Evolutionary conservation across 176 grass and related monocot genomes (phyloP).

Genomic region (Metroxylon sagu): DNA sequence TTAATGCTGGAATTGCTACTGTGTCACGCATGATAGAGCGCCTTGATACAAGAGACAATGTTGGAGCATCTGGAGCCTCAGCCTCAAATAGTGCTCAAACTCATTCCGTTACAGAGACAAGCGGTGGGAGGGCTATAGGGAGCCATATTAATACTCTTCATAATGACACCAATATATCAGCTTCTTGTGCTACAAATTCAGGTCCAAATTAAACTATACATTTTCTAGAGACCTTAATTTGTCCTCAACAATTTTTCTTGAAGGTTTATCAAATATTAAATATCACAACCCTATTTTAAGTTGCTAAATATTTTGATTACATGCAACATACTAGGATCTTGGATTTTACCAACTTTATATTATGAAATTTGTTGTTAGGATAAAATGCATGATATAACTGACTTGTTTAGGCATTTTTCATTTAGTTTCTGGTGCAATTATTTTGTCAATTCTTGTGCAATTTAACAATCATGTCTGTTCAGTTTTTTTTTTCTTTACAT

Average conservation of each 20-base stretch:
- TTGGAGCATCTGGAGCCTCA: constrained; percentile 32
- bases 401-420: too few species aligned
- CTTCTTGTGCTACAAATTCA: constrained; percentile 36
- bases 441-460: too few species aligned
- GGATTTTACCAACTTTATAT: too few species aligned
- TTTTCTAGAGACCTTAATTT: constrained; percentile 26
- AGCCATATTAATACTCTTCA: constrained; percentile 10
- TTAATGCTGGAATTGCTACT: constrained; percentile 79
- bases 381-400: too few species aligned
- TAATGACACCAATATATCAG: constrained; percentile 22
- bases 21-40: constrained; percentile 94
- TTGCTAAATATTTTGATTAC: too few species aligned
- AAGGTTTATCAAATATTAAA: too few species aligned
- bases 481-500: too few species aligned
- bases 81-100: constrained; percentile 19
- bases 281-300: too few species aligned
- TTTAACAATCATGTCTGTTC: too few species aligned
- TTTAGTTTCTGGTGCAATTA: too few species aligned
- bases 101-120: constrained; percentile 10
- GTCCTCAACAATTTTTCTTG: not conserved
- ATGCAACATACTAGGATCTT: too few species aligned
- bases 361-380: too few species aligned
- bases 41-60: constrained; percentile 65
- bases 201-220: constrained; percentile 34
- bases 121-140: constrained; percentile 25